Percentiles rank a stretch among this genome's conserved stretches.
phyloP scores from a whole-genome alignment of 2,329 filamentous ascomycete species.

The Colletotrichum simmondsii region DNA sequence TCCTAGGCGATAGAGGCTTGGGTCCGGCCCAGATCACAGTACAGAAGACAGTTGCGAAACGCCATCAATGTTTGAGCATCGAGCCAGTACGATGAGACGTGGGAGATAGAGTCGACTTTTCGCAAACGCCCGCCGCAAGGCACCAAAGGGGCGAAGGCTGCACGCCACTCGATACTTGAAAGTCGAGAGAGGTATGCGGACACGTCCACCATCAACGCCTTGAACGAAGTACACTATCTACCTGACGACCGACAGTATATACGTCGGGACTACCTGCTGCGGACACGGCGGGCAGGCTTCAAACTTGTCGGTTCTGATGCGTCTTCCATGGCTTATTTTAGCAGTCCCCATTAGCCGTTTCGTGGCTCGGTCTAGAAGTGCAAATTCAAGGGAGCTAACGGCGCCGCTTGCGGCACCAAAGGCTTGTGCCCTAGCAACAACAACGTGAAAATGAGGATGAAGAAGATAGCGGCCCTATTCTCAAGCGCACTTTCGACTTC shows the following conservation, averaged over 20 bases:
- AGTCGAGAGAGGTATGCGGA: too few species aligned
- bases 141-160: not conserved
- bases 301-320: not conserved
- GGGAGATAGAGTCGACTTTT: not conserved
- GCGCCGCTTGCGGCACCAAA: not conserved
- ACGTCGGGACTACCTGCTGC: not conserved
- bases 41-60: conserved; percentile 7
- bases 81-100: not conserved
- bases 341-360: not conserved
- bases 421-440: not conserved
- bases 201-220: not conserved
- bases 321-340: conserved; percentile 12
- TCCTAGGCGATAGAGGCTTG: not conserved
- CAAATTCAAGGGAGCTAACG: conserved; percentile 12
- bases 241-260: too few species aligned
- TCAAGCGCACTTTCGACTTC: not conserved
- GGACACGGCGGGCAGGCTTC: not conserved
- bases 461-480: not conserved
- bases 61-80: not conserved
- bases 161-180: not conserved
- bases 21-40: not conserved
- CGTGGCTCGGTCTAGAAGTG: conserved; percentile 1
- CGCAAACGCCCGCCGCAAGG: not conserved
- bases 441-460: not conserved
- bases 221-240: too few species aligned